Evolutionary conservation across 2,329 filamentous ascomycete genomes (phyloP).

Genomic region (Epichloe sp.): DNA sequence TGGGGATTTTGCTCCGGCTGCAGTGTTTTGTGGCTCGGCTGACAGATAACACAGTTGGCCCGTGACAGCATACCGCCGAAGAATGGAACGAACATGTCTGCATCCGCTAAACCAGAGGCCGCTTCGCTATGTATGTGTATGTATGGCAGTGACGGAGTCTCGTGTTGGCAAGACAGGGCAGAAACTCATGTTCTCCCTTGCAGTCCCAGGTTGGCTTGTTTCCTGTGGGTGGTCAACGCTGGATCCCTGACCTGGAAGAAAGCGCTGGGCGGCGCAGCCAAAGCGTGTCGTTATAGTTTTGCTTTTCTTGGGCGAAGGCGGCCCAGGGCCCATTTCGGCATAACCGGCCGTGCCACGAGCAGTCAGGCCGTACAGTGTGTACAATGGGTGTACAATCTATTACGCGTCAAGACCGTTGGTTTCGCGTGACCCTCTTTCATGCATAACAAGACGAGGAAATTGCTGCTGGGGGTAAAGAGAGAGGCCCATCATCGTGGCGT

Average conservation of each 20-base stretch:
- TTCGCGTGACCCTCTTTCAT: neutral
- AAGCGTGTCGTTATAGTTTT: neutral
- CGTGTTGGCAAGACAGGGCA: neutral
- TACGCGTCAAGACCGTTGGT: neutral
- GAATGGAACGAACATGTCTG: neutral
- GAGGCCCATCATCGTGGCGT: neutral
- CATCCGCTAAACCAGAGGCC: too few species aligned
- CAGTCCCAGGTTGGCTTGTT: neutral
- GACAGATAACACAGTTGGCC: neutral
- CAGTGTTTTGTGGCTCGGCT: neutral
- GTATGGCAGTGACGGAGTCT: too few species aligned
- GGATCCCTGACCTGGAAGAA: neutral
- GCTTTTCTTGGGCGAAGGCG: neutral
- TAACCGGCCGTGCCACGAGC: neutral
- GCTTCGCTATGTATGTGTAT: too few species aligned
- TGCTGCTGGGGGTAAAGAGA: neutral
- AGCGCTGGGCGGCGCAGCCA: neutral
- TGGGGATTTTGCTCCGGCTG: neutral
- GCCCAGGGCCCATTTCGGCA: neutral
- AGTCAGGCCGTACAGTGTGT: neutral
- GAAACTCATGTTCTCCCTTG: neutral
- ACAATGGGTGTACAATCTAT: neutral
- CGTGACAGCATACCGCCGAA: neutral
- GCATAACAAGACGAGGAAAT: neutral
- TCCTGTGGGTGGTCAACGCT: neutral